Evolutionary conservation across 495 filamentous ascomycete genomes (phyloP).

Genomic region (Podospora anserina): DNA sequence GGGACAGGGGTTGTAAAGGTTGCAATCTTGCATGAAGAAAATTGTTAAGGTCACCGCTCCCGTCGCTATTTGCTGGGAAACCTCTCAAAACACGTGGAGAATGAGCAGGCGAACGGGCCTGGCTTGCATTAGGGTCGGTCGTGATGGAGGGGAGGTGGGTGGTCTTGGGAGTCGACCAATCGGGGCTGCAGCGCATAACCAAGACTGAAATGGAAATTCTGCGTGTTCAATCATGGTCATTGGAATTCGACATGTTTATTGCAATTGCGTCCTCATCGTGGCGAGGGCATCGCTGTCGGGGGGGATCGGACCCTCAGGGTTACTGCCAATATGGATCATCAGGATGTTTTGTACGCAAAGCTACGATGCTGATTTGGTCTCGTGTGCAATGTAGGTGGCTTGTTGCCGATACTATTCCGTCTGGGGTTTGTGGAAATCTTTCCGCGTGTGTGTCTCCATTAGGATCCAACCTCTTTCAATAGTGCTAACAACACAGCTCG

Average conservation of each 20-base stretch:
- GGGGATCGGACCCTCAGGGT: not conserved
- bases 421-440: too few species aligned
- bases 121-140: not conserved
- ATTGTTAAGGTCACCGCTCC: slow-evolving; percentile 14
- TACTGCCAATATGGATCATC: not conserved
- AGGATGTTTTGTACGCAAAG: not conserved
- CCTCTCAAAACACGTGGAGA: not conserved
- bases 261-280: not conserved
- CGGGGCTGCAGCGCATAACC: not conserved
- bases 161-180: not conserved
- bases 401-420: not conserved
- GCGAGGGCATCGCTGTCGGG: not conserved
- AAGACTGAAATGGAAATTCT: not conserved
- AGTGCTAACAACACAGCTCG: not conserved
- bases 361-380: too few species aligned
- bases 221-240: too few species aligned
- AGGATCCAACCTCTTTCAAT: not conserved
- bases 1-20: not conserved
- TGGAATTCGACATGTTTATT: not conserved
- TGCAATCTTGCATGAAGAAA: not conserved
- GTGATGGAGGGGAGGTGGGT: not conserved
- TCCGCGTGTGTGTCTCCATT: too few species aligned
- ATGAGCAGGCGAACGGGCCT: not conserved
- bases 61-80: not conserved
- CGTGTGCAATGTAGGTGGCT: too few species aligned